Percentiles rank a stretch among this genome's conserved stretches.
phyloP scores from a whole-genome alignment of 768 basidiomycete genomes.

The Suillus americanus region DNA sequence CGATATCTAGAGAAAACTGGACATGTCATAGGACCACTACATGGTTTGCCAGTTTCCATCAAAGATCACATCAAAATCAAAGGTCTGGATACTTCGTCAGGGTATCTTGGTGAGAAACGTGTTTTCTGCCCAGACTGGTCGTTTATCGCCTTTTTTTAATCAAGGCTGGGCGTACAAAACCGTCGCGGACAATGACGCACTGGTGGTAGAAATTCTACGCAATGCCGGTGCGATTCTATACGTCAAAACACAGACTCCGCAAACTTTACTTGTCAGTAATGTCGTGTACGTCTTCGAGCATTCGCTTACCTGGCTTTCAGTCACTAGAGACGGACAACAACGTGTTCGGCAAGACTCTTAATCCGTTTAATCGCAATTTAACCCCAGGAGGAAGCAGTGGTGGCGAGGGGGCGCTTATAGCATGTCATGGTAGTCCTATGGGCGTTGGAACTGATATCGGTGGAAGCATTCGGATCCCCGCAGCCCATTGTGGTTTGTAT shows the following conservation, averaged over 20 bases:
- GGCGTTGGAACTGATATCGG: slow-evolving; percentile 51
- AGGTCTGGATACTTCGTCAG: slow-evolving; percentile 40
- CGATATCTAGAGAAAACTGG: slow-evolving; percentile 45
- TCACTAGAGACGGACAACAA: slow-evolving; percentile 56
- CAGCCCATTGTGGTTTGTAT: slow-evolving; percentile 41
- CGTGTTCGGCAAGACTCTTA: slow-evolving; percentile 57
- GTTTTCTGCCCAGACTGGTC: background rate
- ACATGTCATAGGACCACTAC: slow-evolving; percentile 44
- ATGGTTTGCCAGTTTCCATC: slow-evolving; percentile 44
- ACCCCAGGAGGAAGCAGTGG: slow-evolving; percentile 49
- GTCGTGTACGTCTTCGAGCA: slow-evolving; percentile 2
- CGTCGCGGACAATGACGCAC: slow-evolving; percentile 40
- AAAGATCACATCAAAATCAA: slow-evolving; percentile 50
- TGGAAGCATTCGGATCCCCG: slow-evolving; percentile 44
- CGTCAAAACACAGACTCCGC: slow-evolving; percentile 47
- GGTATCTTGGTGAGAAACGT: slow-evolving; percentile 24
- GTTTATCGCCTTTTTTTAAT: slow-evolving; percentile 21
- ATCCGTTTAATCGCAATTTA: slow-evolving; percentile 57
- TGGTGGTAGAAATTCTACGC: slow-evolving; percentile 44
- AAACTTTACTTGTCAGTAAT: slow-evolving; percentile 45
- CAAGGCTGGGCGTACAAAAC: slow-evolving; percentile 40
- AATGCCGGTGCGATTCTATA: slow-evolving; percentile 47
- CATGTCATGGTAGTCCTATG: slow-evolving; percentile 40
- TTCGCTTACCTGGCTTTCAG: slow-evolving; percentile 28
- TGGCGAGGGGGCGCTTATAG: slow-evolving; percentile 47